Evolutionary conservation across 2,329 filamentous ascomycete species (phyloP), one percentile per base, ranked within the genome.

Genomic region (Pseudogymnoascus sp.): DNA sequence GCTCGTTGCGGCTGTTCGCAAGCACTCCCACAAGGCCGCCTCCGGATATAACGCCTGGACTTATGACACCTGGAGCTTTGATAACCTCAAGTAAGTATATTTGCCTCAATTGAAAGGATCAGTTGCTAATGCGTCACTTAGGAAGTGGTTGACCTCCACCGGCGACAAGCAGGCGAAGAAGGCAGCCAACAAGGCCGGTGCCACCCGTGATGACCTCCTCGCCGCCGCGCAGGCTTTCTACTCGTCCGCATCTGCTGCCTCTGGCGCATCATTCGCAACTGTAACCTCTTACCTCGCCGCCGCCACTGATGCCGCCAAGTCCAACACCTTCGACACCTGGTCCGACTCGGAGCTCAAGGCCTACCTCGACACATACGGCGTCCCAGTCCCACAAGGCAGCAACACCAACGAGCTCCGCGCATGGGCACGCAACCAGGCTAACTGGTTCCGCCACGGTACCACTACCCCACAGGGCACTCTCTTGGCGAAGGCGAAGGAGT

Each of bases 281-380:
- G 85, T 85, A 8, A 93, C 89, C 7, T 88, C 83, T 62, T 90
- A 89, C 69, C 78, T 93, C 2, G 77, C 87, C 8, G 78, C 85
- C 64, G 85, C 85, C 28, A 90, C 89, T 4, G 82, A 82, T 63
- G 72, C 82, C 8, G 88, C 81, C 58, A 91, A 90, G 78, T 79
- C 85, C 58, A 80, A 75, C 23, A 79, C 83, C 1, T 93, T 93
- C 66, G 85, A 91, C 61, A 84, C 83, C 0, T 93, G 90, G 90
- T 88, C 80, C 23, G 78, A 81, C 59, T 82, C 80, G 41, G 69
- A 93, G 25, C 79, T 95, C 65, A 93, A 93, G 80, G 78, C 83
- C 1, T 93, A 93, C 71, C 83, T 93, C 5, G 90, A 93, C 72
- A 88, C 85, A 65, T 93, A 91, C 67, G 90, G 90, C 38, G 78